Evolutionary conservation across 2,329 filamentous ascomycete species (phyloP).

Genomic region (Colletotrichum sublineola): DNA sequence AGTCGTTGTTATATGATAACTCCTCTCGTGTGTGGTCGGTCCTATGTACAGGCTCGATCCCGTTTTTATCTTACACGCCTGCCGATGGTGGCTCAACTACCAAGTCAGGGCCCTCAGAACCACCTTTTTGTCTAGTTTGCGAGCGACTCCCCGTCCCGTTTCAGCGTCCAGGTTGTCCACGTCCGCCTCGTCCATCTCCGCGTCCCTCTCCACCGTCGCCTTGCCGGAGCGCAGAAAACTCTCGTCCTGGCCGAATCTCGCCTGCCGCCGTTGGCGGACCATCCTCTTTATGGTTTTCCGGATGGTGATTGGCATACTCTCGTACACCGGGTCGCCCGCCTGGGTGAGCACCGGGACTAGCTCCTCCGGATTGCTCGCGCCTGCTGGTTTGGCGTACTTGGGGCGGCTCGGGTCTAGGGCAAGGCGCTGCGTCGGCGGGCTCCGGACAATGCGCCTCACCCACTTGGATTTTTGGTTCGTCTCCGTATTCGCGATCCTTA

Average conservation of each 20-base stretch:
- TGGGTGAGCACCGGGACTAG: constrained; percentile 20
- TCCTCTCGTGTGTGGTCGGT: neutral
- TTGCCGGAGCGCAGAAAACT: neutral
- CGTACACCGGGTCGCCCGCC: constrained; percentile 23
- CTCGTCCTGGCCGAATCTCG: constrained; percentile 22
- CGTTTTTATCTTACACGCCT: neutral
- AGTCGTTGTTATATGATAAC: neutral
- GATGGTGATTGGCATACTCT: constrained; percentile 21
- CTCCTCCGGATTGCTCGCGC: neutral
- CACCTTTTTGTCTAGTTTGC: neutral
- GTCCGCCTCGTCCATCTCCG: neutral
- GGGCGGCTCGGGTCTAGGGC: constrained; percentile 10
- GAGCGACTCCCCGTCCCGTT: neutral
- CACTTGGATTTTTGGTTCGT: constrained; percentile 13
- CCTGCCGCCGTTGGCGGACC: constrained; percentile 29
- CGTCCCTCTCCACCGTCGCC: neutral
- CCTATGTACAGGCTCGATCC: neutral
- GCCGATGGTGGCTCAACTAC: neutral
- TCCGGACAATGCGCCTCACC: neutral
- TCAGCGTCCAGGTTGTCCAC: neutral
- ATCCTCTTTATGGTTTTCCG: constrained; percentile 14
- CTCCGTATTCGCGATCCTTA: constrained; percentile 26
- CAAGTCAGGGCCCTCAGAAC: constrained; percentile 20
- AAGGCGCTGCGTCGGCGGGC: constrained; percentile 7
- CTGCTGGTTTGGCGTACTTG: neutral